Evolutionary conservation across 192 early-diverging fungal species (phyloP), one percentile per base, ranked within the genome.

Genomic region (Dissophora globulifera): DNA sequence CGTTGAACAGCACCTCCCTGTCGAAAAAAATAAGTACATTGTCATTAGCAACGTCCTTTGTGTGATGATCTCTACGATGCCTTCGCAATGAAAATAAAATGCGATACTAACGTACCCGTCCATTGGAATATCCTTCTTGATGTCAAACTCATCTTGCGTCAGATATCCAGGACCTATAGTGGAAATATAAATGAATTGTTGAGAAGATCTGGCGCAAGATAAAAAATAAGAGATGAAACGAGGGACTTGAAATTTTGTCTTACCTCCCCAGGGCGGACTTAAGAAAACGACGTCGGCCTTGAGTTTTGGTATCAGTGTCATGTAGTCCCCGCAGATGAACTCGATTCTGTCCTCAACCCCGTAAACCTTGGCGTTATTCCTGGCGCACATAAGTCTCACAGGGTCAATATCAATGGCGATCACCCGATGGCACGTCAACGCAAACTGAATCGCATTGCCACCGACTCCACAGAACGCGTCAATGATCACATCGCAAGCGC

Each of bases 391-490:
- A 27, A 99, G 66, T 33, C 92, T 87, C 4, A 86, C 80, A 9
- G 89, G 87, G 63, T 95, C 92, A 51, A 96, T 92, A 57, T 99
- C 97, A 40, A 99, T 92, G 2, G 96, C 94, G 55, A 99, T 93
- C 6, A 97, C 96, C 78, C 85, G 82, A 64, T 93, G 83, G 67
- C 96, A 95, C 11, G 86, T 89, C 59, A 87, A 80, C 3, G 97
- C 96, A 86, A 99, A 98, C 80, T 98, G 95, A 70, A 99, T 99
- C 17, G 95, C 68, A 69, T 99, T 99, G 4, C 97, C 97, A 16
- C 97, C 97, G 13, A 94, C 94, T 0, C 97, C 97, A 71, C 95
- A 96, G 65, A 96, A 98, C 0, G 92, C 96, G 58, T 99, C 97
- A 35, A 99, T 85, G 15, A 99, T 84, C 2, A 85, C 69, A 40